Conservation (phyloP, 2,329 filamentous ascomycete species). For the Rhynchosporium secalis region DNA sequence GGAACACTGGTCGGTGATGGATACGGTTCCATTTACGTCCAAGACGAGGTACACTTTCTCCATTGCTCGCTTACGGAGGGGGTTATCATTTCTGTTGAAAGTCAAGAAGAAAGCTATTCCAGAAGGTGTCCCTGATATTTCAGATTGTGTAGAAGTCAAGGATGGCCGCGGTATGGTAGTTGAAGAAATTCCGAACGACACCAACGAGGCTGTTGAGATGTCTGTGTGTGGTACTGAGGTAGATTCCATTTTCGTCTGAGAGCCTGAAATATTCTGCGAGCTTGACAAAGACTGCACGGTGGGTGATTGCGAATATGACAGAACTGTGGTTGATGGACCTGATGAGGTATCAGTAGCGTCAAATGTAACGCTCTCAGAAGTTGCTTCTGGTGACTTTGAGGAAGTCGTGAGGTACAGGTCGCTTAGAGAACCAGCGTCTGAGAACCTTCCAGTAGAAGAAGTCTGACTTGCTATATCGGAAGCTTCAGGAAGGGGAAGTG, state of each 20-base stretch:
- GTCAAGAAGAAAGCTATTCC: neutral
- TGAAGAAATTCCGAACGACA: neutral
- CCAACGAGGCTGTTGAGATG: neutral
- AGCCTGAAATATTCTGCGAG: neutral
- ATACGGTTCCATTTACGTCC: neutral
- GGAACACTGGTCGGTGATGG: neutral
- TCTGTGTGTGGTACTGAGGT: neutral
- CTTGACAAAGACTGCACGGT: too few species aligned
- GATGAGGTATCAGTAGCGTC: neutral
- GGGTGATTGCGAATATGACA: too few species aligned
- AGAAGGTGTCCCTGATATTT: neutral
- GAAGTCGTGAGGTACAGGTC: neutral
- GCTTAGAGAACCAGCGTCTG: neutral
- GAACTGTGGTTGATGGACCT: neutral
- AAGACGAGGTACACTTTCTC: constrained; percentile 6
- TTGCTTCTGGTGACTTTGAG: neutral
- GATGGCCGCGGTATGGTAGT: neutral
- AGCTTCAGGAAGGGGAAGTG: neutral
- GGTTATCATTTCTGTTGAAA: neutral
- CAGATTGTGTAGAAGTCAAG: neutral
- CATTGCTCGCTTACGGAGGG: neutral
- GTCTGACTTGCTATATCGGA: neutral
- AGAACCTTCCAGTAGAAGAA: neutral
- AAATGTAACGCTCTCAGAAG: neutral
- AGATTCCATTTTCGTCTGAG: neutral